Conservation (phyloP, 768 basidiomycete genomes). For the Mycena leptocephala region DNA sequence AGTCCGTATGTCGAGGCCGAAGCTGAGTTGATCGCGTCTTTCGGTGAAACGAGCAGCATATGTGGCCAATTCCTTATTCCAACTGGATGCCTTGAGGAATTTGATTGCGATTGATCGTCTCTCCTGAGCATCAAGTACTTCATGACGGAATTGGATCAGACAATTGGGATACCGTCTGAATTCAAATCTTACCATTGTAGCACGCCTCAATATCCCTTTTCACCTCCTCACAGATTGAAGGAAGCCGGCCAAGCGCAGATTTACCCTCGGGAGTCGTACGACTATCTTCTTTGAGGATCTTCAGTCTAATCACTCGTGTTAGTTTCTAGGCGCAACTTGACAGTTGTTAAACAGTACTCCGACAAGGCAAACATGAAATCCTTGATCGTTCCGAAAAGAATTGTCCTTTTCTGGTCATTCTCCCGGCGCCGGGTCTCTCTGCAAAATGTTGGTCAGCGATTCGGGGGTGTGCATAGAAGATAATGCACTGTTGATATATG, state of each 20-base stretch:
- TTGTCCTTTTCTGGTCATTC: too few species aligned
- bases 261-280: slow-evolving; percentile 7
- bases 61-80: slow-evolving; percentile 16
- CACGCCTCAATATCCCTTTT: slow-evolving; percentile 24
- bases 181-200: slow-evolving; percentile 31
- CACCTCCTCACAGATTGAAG: slow-evolving; percentile 15
- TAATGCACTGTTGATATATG: slow-evolving; percentile 20
- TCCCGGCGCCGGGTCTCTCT: slow-evolving; percentile 24
- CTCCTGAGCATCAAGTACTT: slow-evolving; percentile 22
- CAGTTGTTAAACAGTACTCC: slow-evolving; percentile 13
- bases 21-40: slow-evolving; percentile 9
- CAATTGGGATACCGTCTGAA: not conserved
- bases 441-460: not conserved
- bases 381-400: too few species aligned
- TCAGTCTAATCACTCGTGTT: not conserved
- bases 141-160: not conserved
- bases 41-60: slow-evolving; percentile 11
- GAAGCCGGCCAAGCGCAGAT: slow-evolving; percentile 14
- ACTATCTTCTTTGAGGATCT: slow-evolving; percentile 10
- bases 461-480: not conserved
- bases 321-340: not conserved
- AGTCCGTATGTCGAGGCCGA: slow-evolving; percentile 1
- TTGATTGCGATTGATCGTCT: slow-evolving; percentile 17
- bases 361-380: slow-evolving; percentile 23
- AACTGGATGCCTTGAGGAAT: slow-evolving; percentile 24